A percentile compares a stretch with the other conserved stretches of the same genome.
These are phyloP conservation scores for Neodidymelliopsis sp. DNA, from an alignment of 2,329 filamentous ascomycete species.

Conservation along the genomic window DNA sequence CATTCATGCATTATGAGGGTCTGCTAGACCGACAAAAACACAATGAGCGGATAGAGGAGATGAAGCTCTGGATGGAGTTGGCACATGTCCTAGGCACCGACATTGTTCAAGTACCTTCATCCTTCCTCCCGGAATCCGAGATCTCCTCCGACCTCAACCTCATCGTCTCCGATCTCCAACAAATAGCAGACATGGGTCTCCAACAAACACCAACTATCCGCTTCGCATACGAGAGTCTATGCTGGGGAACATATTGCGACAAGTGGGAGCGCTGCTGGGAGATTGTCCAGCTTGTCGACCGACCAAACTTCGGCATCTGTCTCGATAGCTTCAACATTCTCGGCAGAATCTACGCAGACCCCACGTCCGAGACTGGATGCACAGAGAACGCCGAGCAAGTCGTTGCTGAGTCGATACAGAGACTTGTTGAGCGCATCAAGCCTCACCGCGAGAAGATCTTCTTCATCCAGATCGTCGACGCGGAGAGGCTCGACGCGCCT, in stretches of 20 bases:
- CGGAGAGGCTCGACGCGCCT: constrained; percentile 67
- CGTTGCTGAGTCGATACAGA: constrained; percentile 62
- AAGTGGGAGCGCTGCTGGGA: constrained; percentile 78
- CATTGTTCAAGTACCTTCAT: constrained; percentile 77
- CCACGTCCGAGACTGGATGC: constrained; percentile 60
- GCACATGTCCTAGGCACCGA: constrained; percentile 71
- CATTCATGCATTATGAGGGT: constrained; percentile 81
- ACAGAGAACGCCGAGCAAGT: constrained; percentile 62
- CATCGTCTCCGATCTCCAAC: constrained; percentile 68
- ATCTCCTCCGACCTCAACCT: constrained; percentile 61
- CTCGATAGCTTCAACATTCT: constrained; percentile 82
- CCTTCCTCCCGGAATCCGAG: constrained; percentile 65
- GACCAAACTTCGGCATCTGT: constrained; percentile 77
- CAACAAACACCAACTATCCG: constrained; percentile 64
- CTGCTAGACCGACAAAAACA: constrained; percentile 69
- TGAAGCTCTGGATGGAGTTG: constrained; percentile 74
- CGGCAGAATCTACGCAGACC: constrained; percentile 74
- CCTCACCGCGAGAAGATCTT: constrained; percentile 71
- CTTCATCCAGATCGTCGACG: constrained; percentile 80
- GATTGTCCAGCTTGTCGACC: constrained; percentile 68
- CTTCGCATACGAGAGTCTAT: constrained; percentile 77
- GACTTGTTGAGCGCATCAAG: constrained; percentile 60
- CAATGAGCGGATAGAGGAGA: constrained; percentile 64
- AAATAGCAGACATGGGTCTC: constrained; percentile 72
- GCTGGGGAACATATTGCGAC: constrained; percentile 74